These are phyloP conservation scores for Auriscalpium orientale DNA, from an alignment of 768 basidiomycete genomes.

Conservation along the genomic window DNA sequence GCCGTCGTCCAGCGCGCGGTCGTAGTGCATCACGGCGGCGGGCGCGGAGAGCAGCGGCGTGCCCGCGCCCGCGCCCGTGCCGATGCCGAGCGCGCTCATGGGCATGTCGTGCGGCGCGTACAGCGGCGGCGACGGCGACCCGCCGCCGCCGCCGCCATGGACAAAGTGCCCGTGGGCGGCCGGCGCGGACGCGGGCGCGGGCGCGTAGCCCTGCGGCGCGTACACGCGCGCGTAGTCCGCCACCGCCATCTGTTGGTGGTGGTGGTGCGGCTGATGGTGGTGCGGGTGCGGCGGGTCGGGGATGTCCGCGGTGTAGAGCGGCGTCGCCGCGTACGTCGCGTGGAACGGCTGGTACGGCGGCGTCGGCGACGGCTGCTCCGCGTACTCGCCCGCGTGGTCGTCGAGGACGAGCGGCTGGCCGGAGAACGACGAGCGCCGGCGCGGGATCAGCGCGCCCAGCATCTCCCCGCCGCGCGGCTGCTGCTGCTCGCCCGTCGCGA, in stretches of 20 bases:
- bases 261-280: not conserved
- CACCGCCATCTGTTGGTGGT: not conserved
- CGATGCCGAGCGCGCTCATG: not conserved
- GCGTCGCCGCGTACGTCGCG: not conserved
- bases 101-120: not conserved
- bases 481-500: too few relatives aligned
- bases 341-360: not conserved
- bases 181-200: not conserved
- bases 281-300: not conserved
- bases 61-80: not conserved
- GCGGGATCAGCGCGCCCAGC: not conserved
- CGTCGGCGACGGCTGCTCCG: not conserved
- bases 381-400: conserved; percentile 1
- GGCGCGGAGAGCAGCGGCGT: conserved; percentile 3
- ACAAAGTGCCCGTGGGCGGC: not conserved
- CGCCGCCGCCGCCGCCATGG: not conserved
- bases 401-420: conserved; percentile 4
- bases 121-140: not conserved
- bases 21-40: not conserved
- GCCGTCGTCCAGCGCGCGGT: not conserved
- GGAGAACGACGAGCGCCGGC: conserved; percentile 8
- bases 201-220: not conserved
- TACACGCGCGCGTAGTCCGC: not conserved
- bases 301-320: not conserved
- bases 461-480: not conserved